Base-by-base conservation (phyloP, 2,329 filamentous ascomycete genomes). In the Fusarium sp. region DNA sequence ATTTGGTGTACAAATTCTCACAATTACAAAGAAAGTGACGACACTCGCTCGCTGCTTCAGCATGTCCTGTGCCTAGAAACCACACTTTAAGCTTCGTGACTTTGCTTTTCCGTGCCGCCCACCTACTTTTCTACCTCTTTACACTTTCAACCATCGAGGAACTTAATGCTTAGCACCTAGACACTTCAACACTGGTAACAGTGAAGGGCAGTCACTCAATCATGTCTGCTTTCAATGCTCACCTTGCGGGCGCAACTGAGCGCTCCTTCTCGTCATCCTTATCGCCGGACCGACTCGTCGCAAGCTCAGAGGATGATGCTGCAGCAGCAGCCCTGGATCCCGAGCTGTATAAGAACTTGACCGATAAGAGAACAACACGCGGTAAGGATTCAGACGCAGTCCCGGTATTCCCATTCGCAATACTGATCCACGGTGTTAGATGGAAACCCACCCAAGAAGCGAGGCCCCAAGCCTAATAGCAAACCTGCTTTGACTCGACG, bases 391-490 rank as follows among this genome's bases (percentile, higher is more conserved):
- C n/a, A 33, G 30, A 33, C 34, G 23, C 42, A 36, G 33, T 34
- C 28, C 10, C 38, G 31, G 34, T 47, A n/a, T 33, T 9, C 44
- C 45, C 52, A 11, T 49, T 28, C 18, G 28, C 40, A 31, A 47
- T 11, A 40, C 66, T 74, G 47, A 75, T 46, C n/a, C n/a, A 26
- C 12, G 8, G n/a, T 16, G 37, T 50, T 74, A 91, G 94, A 97
- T 83, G 94, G 93, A 45, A 91, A 96, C 75, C 86, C 91, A 10
- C 89, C 93, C 4, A 99, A 98, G 82, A 89, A 93, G 71, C 89
- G 96, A 79, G 96, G 96, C 2, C 96, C 96, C 0, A 98, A 98
- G 78, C 96, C 96, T 20, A 96, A 98, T 79, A 97, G 92, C 83
- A 97, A 97, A 77, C 96, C 96, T 18, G 95, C 96, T 44, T 82